Base-by-base conservation (phyloP, 2,329 filamentous ascomycete species). In the Talaromyces sp. region DNA sequence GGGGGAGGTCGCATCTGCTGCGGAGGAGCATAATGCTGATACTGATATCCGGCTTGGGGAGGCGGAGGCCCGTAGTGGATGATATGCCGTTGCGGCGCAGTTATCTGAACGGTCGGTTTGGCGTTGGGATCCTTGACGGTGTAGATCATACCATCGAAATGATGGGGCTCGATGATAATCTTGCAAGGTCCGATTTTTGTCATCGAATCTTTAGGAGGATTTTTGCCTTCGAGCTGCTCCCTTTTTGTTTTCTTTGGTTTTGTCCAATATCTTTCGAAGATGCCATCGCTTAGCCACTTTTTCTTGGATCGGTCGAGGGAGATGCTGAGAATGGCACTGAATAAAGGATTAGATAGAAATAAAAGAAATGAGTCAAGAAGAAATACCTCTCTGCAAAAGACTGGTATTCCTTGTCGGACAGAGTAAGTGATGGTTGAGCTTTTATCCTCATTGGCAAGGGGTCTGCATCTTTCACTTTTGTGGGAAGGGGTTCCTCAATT, bases 111-210 rank as follows among this genome's bases (percentile, higher is more conserved):
- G 7, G 73, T 72, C 11, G 75, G 75, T 52, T 76, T 77, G 35
- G 75, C 72, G 63, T 77, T 76, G 50, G 79, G 77, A 60, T 84
- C 83, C 68, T 84, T 84, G 57, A 86, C 83, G 14, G 82, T 81
- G 71, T 84, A 87, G 27, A 87, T 77, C 69, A 82, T 81, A 19
- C 83, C 84, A 66, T 87, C 84, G 68, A 89, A 87, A 8, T 85
- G 83, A 74, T 89, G 86, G 59, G 87, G 87, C 67, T 88, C 87
- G 58, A 89, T 83, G 39, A 84, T 83, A 60, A 89, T 80, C 64
- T 84, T 83, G 69, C 85, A 87, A 65, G 82, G 79, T 56, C 87
- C 87, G 39, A 87, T 76, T 70, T 82, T 83, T 10, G 79, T 74
- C 80, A 86, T 85, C 6, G 82, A 81, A 43, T 85, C 77, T 72